Conservation (phyloP, 169 alveolate genomes). For the Plasmodium chabaudi region DNA sequence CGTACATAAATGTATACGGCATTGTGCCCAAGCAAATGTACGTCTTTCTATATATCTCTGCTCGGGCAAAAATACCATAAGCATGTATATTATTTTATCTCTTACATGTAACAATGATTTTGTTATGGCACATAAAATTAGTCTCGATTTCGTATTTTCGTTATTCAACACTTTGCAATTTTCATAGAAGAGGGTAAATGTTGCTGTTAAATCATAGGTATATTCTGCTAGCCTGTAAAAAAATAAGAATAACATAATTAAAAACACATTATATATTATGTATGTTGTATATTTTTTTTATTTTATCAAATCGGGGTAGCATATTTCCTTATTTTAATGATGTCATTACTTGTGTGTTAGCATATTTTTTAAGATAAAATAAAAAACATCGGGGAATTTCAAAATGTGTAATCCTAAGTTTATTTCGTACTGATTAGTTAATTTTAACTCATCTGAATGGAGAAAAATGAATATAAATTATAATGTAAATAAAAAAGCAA, state of each 20-base stretch:
- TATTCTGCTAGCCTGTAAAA: slow-evolving; percentile 94
- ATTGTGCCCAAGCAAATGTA: neutral
- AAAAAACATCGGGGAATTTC: slow-evolving; percentile 82
- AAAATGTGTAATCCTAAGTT: slow-evolving; percentile 82
- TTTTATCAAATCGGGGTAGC: too few species aligned
- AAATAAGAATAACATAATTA: slow-evolving; percentile 2
- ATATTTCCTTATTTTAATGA: slow-evolving; percentile 9
- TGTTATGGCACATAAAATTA: slow-evolving; percentile 92
- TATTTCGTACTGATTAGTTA: slow-evolving; percentile 78
- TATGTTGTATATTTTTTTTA: too few species aligned
- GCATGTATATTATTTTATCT: slow-evolving; percentile 79
- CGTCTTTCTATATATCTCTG: slow-evolving; percentile 1
- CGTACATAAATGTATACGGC: neutral
- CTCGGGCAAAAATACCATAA: too few species aligned
- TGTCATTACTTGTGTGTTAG: slow-evolving; percentile 76
- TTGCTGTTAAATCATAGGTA: slow-evolving; percentile 94
- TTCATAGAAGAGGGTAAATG: slow-evolving; percentile 95
- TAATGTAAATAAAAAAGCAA: neutral
- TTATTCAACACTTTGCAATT: slow-evolving; percentile 94
- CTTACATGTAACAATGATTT: slow-evolving; percentile 88
- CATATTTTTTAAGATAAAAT: slow-evolving; percentile 79
- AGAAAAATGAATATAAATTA: neutral
- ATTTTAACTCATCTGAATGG: slow-evolving; percentile 55
- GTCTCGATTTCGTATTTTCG: slow-evolving; percentile 91
- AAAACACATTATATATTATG: neutral